These are phyloP conservation scores for Parasarocladium wereldwijsianum DNA, from an alignment of 2,329 filamentous ascomycete genomes.

Conservation along the genomic window DNA sequence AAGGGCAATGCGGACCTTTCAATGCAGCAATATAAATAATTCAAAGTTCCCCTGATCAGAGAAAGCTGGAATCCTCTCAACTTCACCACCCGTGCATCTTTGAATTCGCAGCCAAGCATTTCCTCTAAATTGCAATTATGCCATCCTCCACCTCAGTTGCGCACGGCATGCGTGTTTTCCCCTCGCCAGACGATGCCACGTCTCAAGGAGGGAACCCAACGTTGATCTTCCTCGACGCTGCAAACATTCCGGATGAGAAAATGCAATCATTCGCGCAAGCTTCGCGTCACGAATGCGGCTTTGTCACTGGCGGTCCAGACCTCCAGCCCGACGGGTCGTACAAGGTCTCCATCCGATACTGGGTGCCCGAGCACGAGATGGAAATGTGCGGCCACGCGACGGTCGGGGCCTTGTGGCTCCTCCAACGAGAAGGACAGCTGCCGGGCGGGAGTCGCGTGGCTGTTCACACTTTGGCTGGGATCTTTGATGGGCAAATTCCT, in stretches of 20 bases:
- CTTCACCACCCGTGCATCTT: no score
- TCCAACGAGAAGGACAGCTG: background rate
- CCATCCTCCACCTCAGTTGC: background rate
- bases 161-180: background rate
- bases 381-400: background rate
- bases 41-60: no score
- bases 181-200: background rate
- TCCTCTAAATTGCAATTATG: no score
- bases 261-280: background rate
- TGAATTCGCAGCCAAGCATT: no score
- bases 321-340: background rate
- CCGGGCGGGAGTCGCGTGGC: background rate
- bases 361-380: slow-evolving; percentile 1
- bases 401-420: background rate
- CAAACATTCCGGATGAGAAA: background rate
- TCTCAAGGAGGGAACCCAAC: background rate
- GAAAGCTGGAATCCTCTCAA: no score
- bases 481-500: background rate
- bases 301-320: background rate
- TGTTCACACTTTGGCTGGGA: background rate
- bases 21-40: no score
- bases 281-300: background rate
- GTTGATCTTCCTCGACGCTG: background rate
- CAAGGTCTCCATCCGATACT: background rate
- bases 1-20: no score